These are phyloP conservation scores for Apiospora arundinis DNA, from an alignment of 2,329 filamentous ascomycete genomes.

Conservation along the genomic window DNA sequence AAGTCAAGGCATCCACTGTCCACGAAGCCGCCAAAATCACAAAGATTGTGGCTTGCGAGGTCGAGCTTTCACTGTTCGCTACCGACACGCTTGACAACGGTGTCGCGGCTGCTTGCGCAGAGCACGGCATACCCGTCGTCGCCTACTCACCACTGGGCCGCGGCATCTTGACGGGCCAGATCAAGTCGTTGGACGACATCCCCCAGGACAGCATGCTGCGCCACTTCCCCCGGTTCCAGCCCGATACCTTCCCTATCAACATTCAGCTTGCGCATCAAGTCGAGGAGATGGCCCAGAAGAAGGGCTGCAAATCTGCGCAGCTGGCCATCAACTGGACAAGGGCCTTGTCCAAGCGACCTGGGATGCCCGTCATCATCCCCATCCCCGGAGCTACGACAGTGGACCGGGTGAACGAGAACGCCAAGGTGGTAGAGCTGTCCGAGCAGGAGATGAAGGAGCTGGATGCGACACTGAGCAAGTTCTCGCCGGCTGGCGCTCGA, in stretches of 20 bases:
- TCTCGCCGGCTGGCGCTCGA: slow-evolving; percentile 54
- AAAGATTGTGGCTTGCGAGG: slow-evolving; percentile 45
- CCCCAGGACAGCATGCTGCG: slow-evolving; percentile 55
- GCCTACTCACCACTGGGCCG: slow-evolving; percentile 74
- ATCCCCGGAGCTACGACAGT: slow-evolving; percentile 69
- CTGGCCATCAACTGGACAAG: slow-evolving; percentile 70
- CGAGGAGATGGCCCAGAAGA: slow-evolving; percentile 62
- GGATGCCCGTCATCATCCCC: slow-evolving; percentile 65
- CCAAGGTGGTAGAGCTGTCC: slow-evolving; percentile 54
- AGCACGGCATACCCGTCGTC: slow-evolving; percentile 72
- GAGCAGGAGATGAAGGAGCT: slow-evolving; percentile 58
- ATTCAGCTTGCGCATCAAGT: slow-evolving; percentile 65
- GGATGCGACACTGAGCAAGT: slow-evolving; percentile 54
- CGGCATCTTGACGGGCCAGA: slow-evolving; percentile 61
- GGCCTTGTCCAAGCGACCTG: slow-evolving; percentile 55
- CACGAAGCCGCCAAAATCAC: slow-evolving; percentile 42
- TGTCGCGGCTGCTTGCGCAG: slow-evolving; percentile 55
- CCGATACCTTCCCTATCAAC: slow-evolving; percentile 69
- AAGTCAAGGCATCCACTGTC: slow-evolving; percentile 47
- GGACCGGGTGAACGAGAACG: slow-evolving; percentile 66
- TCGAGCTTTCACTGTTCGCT: slow-evolving; percentile 45
- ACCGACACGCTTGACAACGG: slow-evolving; percentile 38
- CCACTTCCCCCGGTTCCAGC: slow-evolving; percentile 63
- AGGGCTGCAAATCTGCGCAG: slow-evolving; percentile 67
- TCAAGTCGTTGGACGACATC: slow-evolving; percentile 60